A percentile compares a stretch with the other conserved stretches of the same genome.
phyloP scores from a whole-genome alignment of 73 alveolate species.

The Paraurostyla sp. region DNA sequence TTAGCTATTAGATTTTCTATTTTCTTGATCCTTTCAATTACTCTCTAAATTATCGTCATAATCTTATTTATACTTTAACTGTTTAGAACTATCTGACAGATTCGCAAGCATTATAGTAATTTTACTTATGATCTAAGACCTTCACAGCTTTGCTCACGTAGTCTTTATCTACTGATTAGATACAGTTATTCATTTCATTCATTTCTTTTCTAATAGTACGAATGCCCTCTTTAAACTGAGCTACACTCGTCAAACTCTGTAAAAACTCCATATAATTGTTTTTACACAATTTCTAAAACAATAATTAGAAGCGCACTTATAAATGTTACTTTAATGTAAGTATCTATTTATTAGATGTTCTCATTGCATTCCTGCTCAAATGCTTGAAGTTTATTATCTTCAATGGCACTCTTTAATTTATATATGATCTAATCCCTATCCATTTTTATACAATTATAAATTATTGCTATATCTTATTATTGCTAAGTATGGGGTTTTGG shows the following conservation, averaged over 20 bases:
- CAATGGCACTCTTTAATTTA: slow-evolving; percentile 44
- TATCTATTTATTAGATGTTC: neutral
- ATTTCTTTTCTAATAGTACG: neutral
- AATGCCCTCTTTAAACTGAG: slow-evolving; percentile 24
- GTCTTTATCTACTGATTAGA: neutral
- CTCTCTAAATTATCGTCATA: neutral
- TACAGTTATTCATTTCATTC: neutral
- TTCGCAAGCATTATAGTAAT: neutral
- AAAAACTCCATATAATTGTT: slow-evolving; percentile 54
- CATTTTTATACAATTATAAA: slow-evolving; percentile 1
- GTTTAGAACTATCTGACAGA: neutral
- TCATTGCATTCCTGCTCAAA: slow-evolving; percentile 40
- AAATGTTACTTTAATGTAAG: slow-evolving; percentile 18
- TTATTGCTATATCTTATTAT: neutral
- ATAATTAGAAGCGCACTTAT: neutral
- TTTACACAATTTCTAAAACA: slow-evolving; percentile 41
- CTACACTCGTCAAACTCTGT: neutral
- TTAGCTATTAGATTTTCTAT: neutral
- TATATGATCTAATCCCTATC: slow-evolving; percentile 33
- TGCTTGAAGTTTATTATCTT: neutral
- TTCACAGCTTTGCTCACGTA: slow-evolving; percentile 11
- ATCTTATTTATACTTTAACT: neutral
- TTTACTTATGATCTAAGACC: neutral
- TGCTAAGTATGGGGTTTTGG: neutral
- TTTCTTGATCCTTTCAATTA: slow-evolving; percentile 5